A percentile compares a stretch with the other conserved stretches of the same genome.
These are phyloP conservation scores for Neurospora sp. DNA, from an alignment of 495 filamentous ascomycete species.

Conservation along the genomic window DNA sequence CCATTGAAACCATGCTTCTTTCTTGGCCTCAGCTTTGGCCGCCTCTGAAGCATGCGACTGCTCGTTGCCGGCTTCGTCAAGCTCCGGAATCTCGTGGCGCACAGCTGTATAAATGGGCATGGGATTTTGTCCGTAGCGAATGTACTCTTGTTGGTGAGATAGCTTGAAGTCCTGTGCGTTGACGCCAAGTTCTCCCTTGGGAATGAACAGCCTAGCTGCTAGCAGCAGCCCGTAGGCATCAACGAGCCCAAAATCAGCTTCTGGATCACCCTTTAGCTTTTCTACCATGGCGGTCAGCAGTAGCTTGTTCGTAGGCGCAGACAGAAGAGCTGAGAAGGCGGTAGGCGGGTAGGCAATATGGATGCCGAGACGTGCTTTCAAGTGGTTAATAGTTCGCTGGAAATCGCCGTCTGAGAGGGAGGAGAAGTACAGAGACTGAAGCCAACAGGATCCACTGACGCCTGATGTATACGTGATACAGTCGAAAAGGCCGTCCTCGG, in stretches of 20 bases:
- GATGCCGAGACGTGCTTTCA: constrained; percentile 72
- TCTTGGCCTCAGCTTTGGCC: constrained; percentile 53
- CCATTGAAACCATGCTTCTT: constrained; percentile 93
- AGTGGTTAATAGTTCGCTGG: constrained; percentile 60
- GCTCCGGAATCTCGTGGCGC: constrained; percentile 83
- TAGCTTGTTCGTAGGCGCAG: constrained; percentile 84
- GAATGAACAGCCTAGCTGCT: constrained; percentile 73
- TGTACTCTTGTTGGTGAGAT: constrained; percentile 65
- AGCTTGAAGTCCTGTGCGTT: constrained; percentile 74
- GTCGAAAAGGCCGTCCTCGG: constrained; percentile 81
- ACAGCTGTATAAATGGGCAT: constrained; percentile 93
- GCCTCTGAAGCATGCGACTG: constrained; percentile 32
- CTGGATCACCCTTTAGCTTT: constrained; percentile 72
- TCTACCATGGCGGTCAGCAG: constrained; percentile 82
- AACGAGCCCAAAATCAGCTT: constrained; percentile 78
- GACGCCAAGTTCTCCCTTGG: constrained; percentile 69
- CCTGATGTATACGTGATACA: constrained; percentile 91
- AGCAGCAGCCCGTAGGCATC: constrained; percentile 85
- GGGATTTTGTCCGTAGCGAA: constrained; percentile 67
- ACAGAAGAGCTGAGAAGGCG: constrained; percentile 64
- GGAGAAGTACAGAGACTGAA: constrained; percentile 85
- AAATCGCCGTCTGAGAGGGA: constrained; percentile 58
- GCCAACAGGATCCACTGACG: constrained; percentile 91
- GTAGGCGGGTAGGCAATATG: constrained; percentile 89
- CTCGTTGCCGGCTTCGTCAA: constrained; percentile 35